Base-by-base conservation (phyloP, 2,329 filamentous ascomycete genomes). In the Aspergillus aculeatinus region DNA sequence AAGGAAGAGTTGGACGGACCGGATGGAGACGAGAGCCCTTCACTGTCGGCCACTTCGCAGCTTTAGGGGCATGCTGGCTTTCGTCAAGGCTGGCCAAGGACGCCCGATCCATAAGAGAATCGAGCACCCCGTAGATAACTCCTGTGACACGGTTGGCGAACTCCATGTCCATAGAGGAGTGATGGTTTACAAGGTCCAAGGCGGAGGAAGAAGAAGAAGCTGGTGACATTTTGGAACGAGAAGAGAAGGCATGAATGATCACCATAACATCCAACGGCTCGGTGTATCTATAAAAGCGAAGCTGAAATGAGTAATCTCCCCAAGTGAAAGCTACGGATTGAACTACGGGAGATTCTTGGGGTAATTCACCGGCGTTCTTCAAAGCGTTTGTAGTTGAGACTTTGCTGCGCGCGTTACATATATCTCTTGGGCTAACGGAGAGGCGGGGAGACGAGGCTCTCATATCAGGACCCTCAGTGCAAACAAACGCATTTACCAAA, bases 41-140 rank as follows among this genome's bases (percentile, higher is more conserved):
- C 39, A 44, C 16, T 44, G 39, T 16, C 39, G 14, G 14, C 39
- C 39, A 44, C 14, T 44, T 44, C 16, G n/a, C 21, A n/a, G 33
- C 12, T 59, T 65, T 70, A 9, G 65, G 62, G 9, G 68, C 68
- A 58, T 73, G 72, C 6, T 60, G 51, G 33, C 65, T 67, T 5
- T 67, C 64, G 10, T 62, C 59, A 10, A 67, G 60, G 21, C 55
- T 47, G 12, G 39, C 39, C 7, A 60, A 52, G 21, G 63, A 52
- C 4, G 51, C 51, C 21, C 23, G 48, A 3, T 62, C 58, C 39
- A 61, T 53, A n/a, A 67, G 44, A 11, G 55, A 44, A 25, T 60
- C 65, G n/a, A 65, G 48, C 10, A 62, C 63, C 7, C 55, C 54
- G 48, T 61, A 53, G 42, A 67, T 60, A 7, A 65, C 54, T 4